A percentile compares a stretch with the other conserved stretches of the same genome.
phyloP scores from a whole-genome alignment of 768 basidiomycete genomes.

The Agaricus sinodeliciosus region DNA sequence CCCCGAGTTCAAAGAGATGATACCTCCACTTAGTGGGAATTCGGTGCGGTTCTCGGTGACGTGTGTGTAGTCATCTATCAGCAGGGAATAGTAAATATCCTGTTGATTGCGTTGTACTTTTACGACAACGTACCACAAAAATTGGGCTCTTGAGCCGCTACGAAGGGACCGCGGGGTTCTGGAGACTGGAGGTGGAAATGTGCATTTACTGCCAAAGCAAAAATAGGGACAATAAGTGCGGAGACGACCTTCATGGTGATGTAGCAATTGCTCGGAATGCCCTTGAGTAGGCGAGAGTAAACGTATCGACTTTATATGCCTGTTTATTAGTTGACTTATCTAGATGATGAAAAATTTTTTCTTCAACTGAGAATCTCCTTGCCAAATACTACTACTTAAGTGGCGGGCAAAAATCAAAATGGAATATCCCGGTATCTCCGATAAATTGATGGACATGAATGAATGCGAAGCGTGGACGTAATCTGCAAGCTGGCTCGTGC shows the following conservation, averaged over 20 bases:
- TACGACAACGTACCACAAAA: slow-evolving; percentile 54
- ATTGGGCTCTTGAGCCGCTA: slow-evolving; percentile 42
- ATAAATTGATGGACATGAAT: too few species aligned
- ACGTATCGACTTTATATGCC: not conserved
- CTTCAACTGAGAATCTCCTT: not conserved
- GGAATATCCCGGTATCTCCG: too few species aligned
- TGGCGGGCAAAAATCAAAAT: not conserved
- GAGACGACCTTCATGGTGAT: slow-evolving; percentile 14
- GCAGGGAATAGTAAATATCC: not conserved
- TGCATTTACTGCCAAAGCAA: slow-evolving; percentile 44
- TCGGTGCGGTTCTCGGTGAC: slow-evolving; percentile 49
- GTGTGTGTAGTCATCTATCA: slow-evolving; percentile 51
- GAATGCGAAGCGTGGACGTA: too few species aligned
- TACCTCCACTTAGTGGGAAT: slow-evolving; percentile 60
- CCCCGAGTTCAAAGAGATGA: slow-evolving; percentile 53
- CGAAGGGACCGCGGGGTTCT: slow-evolving; percentile 60
- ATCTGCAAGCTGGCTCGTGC: too few species aligned
- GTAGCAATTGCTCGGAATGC: too few species aligned
- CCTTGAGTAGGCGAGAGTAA: too few species aligned
- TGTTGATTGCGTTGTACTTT: not conserved
- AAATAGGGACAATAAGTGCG: slow-evolving; percentile 13
- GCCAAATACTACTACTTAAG: not conserved
- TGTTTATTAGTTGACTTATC: not conserved
- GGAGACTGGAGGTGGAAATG: slow-evolving; percentile 78
- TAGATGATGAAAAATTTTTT: slow-evolving; percentile 8